Base-by-base conservation (phyloP, 2,329 filamentous ascomycete genomes). In the Aspergillus neoniger region DNA sequence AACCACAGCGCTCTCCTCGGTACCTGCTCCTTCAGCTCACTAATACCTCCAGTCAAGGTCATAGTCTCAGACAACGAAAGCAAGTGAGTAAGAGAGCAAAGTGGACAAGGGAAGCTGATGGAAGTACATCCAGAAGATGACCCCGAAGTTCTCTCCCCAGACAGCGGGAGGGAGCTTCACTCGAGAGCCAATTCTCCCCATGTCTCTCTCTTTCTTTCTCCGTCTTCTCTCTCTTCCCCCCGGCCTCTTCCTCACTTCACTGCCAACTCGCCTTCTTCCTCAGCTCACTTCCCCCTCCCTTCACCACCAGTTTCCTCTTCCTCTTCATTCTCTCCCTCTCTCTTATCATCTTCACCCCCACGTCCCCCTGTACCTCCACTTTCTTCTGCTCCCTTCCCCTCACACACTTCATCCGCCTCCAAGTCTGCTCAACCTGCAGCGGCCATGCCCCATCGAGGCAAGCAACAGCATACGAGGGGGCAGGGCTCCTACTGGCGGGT, bases 321-420 rank as follows among this genome's bases (percentile, higher is more conserved):
- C 7, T 21, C 51, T 23, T 15, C 36, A 17, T 41, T 15, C 14
- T 28, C 36, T 54, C 23, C 21, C 19, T 28, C 51, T 54, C 39
- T 44, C 21, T 41, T 28, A 32, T 56, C 38, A 19, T 50, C 38
- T 41, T 59, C 52, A 47, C 41, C 17, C 7, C 51, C 38, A 39
- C 32, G 25, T 41, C 32, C 38, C 28, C n/a, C 32, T 17, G 12
- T 15, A 2, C 30, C 19, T 32, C 19, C 28, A 4, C 36, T 9
- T 9, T 39, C 55, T 19, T 57, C 55, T 48, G 56, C 59, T 32
- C 39, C 41, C 36, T 59, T 53, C 17, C 57, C 53, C n/a, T 53
- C 53, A 3, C 47, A 36, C 17, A 47, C 41, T 14, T 44, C 25
- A 6, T 49, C 21, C 32, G 12, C 51, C 17, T 30, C 32, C 32